Evolutionary conservation across 768 basidiomycete genomes (phyloP).

Genomic region (Leccinellum luteum): DNA sequence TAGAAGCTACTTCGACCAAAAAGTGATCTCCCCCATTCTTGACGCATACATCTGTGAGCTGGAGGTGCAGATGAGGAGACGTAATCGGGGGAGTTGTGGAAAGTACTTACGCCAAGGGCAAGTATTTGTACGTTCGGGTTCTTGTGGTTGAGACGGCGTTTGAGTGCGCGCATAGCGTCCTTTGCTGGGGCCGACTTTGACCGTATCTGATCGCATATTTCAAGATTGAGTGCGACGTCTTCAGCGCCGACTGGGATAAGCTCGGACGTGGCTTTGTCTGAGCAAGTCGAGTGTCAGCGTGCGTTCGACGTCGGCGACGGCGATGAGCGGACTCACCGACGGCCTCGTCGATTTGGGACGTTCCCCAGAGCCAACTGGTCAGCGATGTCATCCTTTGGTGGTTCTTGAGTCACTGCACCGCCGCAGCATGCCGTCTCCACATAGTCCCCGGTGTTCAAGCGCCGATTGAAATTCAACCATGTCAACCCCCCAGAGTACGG

Average conservation of each 20-base stretch:
- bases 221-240: conserved; percentile 90
- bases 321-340: conserved; percentile 53
- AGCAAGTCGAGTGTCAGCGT: conserved; percentile 27
- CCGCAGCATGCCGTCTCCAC: conserved; percentile 20
- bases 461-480: conserved; percentile 15
- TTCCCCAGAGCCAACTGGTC: conserved; percentile 75
- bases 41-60: conserved; percentile 89
- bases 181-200: conserved; percentile 84
- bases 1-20: conserved; percentile 74
- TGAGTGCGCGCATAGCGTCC: conserved; percentile 85
- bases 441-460: conserved; percentile 16
- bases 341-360: conserved; percentile 79
- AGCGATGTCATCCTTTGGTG: conserved; percentile 50
- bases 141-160: conserved; percentile 84
- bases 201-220: conserved; percentile 96
- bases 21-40: conserved; percentile 98
- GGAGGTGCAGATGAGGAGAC: conserved; percentile 5
- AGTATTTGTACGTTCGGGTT: conserved; percentile 94
- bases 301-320: conserved; percentile 5
- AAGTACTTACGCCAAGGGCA: conserved; percentile 69
- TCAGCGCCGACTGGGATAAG: conserved; percentile 77
- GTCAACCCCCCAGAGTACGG: not conserved
- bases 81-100: not conserved
- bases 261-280: conserved; percentile 95
- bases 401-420: conserved; percentile 12